phyloP scores from a whole-genome alignment of 2,329 filamentous ascomycete genomes.

The Exophiala lecanii-corni region DNA sequence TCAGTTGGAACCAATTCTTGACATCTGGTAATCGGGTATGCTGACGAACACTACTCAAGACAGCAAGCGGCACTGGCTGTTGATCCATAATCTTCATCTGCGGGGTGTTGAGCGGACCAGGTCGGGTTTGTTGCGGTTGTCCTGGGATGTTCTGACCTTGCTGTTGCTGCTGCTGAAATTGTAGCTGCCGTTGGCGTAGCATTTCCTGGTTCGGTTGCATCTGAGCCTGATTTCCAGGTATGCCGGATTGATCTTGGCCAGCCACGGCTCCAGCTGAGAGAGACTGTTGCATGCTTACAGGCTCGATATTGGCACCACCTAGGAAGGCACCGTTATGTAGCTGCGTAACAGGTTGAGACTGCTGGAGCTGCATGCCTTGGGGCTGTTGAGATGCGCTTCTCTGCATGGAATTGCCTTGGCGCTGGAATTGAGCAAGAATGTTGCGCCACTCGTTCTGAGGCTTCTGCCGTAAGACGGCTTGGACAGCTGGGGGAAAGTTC shows the following conservation, averaged over 20 bases:
- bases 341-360: conserved; percentile 10
- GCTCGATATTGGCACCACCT: conserved; percentile 12
- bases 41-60: conserved; percentile 19
- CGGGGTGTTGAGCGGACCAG: conserved; percentile 15
- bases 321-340: conserved; percentile 21
- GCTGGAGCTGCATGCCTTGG: conserved; percentile 12
- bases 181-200: conserved; percentile 24
- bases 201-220: conserved; percentile 21
- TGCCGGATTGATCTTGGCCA: conserved; percentile 14
- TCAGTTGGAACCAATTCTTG: conserved; percentile 22
- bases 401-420: conserved; percentile 21
- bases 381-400: conserved; percentile 27
- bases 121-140: conserved; percentile 14
- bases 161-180: conserved; percentile 21
- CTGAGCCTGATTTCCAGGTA: conserved; percentile 13
- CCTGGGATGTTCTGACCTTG: conserved; percentile 19
- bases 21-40: conserved; percentile 18
- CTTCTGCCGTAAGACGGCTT: conserved; percentile 19
- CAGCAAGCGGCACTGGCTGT: conserved; percentile 16
- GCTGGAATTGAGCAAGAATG: conserved; percentile 22
- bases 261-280: conserved; percentile 23
- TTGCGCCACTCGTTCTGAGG: conserved; percentile 23
- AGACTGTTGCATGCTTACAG: conserved; percentile 25
- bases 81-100: conserved; percentile 26
- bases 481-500: conserved; percentile 20